Conservation (phyloP, 768 basidiomycete species). For the Lentinula lateritia region DNA sequence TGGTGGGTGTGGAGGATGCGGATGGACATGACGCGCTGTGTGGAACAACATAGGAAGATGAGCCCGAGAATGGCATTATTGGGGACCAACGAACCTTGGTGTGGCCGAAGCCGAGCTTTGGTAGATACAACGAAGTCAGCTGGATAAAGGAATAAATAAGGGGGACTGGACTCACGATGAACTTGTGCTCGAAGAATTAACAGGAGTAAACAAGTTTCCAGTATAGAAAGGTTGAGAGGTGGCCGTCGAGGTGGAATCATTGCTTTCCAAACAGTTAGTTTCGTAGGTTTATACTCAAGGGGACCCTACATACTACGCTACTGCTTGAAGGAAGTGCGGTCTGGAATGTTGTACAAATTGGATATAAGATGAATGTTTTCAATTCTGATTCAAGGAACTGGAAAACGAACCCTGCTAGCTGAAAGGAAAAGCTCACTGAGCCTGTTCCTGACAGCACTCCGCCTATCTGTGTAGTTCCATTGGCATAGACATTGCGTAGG, state of each 20-base stretch:
- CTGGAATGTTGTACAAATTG: not conserved
- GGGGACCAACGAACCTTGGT: not conserved
- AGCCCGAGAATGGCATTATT: not conserved
- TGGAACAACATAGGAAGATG: not conserved
- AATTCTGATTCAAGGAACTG: not conserved
- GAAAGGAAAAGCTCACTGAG: not conserved
- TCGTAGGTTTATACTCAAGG: not conserved
- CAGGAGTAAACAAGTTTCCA: not conserved
- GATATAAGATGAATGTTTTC: not conserved
- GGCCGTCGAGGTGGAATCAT: not conserved
- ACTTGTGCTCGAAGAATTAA: not conserved
- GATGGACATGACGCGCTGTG: not conserved
- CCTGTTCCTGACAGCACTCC: not conserved
- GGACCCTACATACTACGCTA: not conserved
- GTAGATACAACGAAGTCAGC: not conserved
- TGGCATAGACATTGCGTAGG: conserved; percentile 1
- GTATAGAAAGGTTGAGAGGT: not conserved
- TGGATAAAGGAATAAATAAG: not conserved
- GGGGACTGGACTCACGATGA: not conserved
- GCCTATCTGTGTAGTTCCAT: conserved; percentile 1
- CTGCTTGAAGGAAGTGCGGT: conserved; percentile 1
- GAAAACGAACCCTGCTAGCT: not conserved
- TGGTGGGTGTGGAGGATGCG: not conserved
- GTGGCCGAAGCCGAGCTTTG: not conserved
- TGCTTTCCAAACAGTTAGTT: not conserved